A percentile compares a stretch with the other conserved stretches of the same genome.
Conservation (phyloP, 495 filamentous ascomycete species). For the Trichocladium uniseriatum region DNA sequence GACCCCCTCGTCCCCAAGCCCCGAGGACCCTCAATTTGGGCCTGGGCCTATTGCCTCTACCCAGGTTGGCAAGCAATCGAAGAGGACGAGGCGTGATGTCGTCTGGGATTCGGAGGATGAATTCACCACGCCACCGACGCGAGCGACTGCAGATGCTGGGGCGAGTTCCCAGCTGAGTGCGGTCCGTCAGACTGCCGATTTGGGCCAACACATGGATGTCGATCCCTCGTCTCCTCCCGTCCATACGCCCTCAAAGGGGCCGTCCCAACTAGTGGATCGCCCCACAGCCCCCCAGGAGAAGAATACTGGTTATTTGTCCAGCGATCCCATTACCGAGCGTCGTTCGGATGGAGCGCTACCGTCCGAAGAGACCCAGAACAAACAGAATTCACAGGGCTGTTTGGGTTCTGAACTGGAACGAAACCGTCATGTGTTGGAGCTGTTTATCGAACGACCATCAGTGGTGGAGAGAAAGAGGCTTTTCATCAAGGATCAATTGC, state of each 20-base stretch:
- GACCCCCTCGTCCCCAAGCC: conserved; percentile 6
- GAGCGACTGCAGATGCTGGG: conserved; percentile 4
- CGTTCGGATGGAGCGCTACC: background rate
- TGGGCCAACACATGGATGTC: conserved; percentile 7
- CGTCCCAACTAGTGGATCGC: background rate
- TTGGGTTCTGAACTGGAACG: conserved; percentile 16
- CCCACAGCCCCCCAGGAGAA: background rate
- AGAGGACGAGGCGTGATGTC: conserved; percentile 16
- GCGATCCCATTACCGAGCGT: background rate
- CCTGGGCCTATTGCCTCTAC: background rate
- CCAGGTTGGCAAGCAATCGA: conserved; percentile 2
- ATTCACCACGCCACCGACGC: conserved; percentile 20
- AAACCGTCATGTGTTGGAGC: conserved; percentile 22
- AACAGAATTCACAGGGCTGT: conserved; percentile 10
- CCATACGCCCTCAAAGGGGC: background rate
- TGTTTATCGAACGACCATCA: conserved; percentile 24
- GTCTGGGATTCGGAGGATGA: conserved; percentile 47
- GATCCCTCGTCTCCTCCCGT: background rate
- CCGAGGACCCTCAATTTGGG: background rate
- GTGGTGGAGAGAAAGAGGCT: conserved; percentile 24
- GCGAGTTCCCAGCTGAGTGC: background rate
- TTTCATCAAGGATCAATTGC: conserved; percentile 20
- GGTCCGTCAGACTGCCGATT: background rate
- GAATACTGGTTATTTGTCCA: background rate
- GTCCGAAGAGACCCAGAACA: background rate